These are phyloP conservation scores for Golubevia sp. DNA, from an alignment of 1,284 basidiomycete species.

Conservation along the genomic window DNA sequence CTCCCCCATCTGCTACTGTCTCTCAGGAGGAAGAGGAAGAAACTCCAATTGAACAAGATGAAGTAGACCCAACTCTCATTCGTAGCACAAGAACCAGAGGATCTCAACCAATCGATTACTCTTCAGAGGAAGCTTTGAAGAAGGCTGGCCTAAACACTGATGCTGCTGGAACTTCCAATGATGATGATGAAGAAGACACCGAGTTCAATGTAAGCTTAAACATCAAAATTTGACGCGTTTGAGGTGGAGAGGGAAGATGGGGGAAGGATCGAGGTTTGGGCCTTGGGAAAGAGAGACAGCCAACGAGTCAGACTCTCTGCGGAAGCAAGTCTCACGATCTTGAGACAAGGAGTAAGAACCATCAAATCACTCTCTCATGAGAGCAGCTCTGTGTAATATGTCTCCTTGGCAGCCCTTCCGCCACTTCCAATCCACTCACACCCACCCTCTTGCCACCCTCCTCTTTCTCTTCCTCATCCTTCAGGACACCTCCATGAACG, in stretches of 20 bases:
- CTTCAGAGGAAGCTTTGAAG: conserved; percentile 39
- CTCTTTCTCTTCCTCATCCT: no score
- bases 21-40: conserved; percentile 11
- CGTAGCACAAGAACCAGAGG: conserved; percentile 30
- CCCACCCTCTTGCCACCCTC: no score
- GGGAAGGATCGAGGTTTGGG: neutral
- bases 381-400: no score
- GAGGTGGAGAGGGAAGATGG: neutral
- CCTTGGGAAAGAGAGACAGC: no score
- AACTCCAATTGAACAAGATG: conserved; percentile 7
- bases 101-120: conserved; percentile 35
- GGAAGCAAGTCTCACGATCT: no score
- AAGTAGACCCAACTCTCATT: conserved; percentile 18
- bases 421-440: no score
- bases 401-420: no score
- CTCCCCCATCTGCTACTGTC: conserved; percentile 3
- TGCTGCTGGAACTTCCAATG: conserved; percentile 11
- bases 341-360: no score
- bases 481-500: no score
- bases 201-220: conserved; percentile 28
- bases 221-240: no score
- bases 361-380: no score
- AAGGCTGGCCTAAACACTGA: conserved; percentile 29
- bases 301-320: no score
- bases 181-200: conserved; percentile 29